Evolutionary conservation across 2,329 filamentous ascomycete species (phyloP), one percentile per base, ranked within the genome.

Genomic region (Madurella fahalii): DNA sequence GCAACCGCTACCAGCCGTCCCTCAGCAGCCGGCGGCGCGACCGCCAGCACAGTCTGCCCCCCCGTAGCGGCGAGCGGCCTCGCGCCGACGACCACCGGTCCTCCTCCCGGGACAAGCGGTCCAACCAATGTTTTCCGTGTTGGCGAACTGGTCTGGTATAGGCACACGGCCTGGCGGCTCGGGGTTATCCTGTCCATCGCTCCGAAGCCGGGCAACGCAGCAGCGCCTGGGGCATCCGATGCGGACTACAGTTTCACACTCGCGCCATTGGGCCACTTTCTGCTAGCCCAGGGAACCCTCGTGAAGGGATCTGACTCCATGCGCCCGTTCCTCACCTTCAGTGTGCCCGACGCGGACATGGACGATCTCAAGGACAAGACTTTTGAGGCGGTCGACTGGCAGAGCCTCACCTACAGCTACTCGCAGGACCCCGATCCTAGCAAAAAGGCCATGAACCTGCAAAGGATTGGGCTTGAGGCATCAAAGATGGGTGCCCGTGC

Each of bases 301-400:
- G 18, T 50, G 44, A 70, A 62, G 45, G 50, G 64, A 9, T 57
- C 59, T 50, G 42, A 54, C 9, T 63, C 66, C 7, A 67, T 72
- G 68, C 68, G 69, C 3, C 70, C 70, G 1, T 72, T 72, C 58
- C 63, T 70, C 15, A 71, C 70, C 11, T 72, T 71, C 46, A 70
- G 67, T 58, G 67, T 72, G 5, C 70, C 70, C 2, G 56, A 53
- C 40, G 59, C 68, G n/a, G 51, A 53, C 16, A 53, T 63, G 8
- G 50, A 56, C 2, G 62, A 63, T 1, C 53, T 69, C 20, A 55
- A 61, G 31, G 60, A 62, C 52, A 61, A 63, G 50, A 42, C 57
- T 2, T 71, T 66, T 47, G 59, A 62, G 40, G 58, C 63, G 34
- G 53, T 69, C 46, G 54, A 70, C 61, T 72, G 70, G 70, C 47